These are phyloP conservation scores for Tetraselmis striata DNA, from an alignment of 139 green algal genomes.

Conservation along the genomic window DNA sequence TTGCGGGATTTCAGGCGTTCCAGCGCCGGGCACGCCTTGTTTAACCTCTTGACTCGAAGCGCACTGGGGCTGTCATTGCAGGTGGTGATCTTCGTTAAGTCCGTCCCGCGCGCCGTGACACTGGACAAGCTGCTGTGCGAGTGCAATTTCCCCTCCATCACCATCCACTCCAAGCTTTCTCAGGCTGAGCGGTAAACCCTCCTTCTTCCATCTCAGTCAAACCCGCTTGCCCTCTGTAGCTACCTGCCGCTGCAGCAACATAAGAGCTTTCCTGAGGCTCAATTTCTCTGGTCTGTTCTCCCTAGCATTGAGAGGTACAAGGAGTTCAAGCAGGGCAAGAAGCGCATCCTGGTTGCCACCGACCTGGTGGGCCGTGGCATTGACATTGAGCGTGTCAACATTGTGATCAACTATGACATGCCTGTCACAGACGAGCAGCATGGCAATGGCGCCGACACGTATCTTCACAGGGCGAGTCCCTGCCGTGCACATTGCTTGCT, in stretches of 20 bases:
- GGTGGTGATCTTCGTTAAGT: constrained; percentile 94
- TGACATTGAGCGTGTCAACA: constrained; percentile 99
- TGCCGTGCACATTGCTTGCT: not conserved
- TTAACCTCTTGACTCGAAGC: too few relatives aligned
- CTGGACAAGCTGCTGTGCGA: constrained; percentile 92
- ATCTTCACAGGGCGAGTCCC: constrained; percentile 81
- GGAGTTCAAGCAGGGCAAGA: constrained; percentile 92
- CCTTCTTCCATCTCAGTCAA: too few relatives aligned
- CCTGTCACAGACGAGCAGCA: constrained; percentile 83
- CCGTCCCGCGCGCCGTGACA: constrained; percentile 66
- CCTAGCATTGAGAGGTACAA: constrained; percentile 69
- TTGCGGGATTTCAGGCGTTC: too few relatives aligned
- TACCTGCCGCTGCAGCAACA: too few relatives aligned
- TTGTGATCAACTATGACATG: constrained; percentile 99
- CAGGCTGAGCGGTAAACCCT: constrained; percentile 71
- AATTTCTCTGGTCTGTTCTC: too few relatives aligned
- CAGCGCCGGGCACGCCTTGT: too few relatives aligned
- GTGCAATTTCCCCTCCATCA: constrained; percentile 97
- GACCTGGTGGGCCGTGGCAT: constrained; percentile 96
- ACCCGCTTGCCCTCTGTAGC: too few relatives aligned
- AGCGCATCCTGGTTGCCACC: constrained; percentile 97
- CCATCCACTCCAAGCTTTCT: constrained; percentile 79
- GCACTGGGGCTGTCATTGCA: too few relatives aligned
- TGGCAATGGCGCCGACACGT: constrained; percentile 94
- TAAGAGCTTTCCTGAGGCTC: too few relatives aligned